These are phyloP conservation scores for Fusarium neocosmosporiellum DNA, from an alignment of 2,329 filamentous ascomycete genomes.

Conservation along the genomic window DNA sequence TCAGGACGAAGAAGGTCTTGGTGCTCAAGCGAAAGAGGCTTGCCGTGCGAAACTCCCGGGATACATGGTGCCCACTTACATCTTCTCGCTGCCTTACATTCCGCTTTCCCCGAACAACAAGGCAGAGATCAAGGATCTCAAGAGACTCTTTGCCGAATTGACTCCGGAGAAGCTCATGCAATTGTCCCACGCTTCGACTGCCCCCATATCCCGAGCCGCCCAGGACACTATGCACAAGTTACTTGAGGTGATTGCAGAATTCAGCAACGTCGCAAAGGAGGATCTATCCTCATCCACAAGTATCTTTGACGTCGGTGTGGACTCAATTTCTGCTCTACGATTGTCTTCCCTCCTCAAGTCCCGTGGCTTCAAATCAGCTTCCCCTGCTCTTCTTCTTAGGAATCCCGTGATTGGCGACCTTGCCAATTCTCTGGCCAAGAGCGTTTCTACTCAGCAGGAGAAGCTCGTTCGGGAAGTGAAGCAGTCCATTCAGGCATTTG, in stretches of 20 bases:
- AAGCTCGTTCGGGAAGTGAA: constrained; percentile 59
- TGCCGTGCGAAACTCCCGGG: constrained; percentile 77
- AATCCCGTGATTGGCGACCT: constrained; percentile 65
- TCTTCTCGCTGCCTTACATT: constrained; percentile 76
- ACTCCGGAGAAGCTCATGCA: constrained; percentile 70
- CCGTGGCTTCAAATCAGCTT: constrained; percentile 69
- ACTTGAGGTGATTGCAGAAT: constrained; percentile 63
- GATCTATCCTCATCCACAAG: constrained; percentile 68
- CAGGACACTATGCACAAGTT: constrained; percentile 59
- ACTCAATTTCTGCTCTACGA: constrained; percentile 85
- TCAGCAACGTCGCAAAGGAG: constrained; percentile 58
- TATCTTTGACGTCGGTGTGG: constrained; percentile 87
- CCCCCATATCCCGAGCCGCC: constrained; percentile 44
- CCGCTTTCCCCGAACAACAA: constrained; percentile 93
- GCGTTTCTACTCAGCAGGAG: constrained; percentile 10
- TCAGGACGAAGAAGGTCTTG: constrained; percentile 51
- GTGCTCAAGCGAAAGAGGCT: constrained; percentile 64
- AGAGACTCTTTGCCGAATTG: constrained; percentile 71
- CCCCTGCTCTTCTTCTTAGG: constrained; percentile 75
- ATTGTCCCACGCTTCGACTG: constrained; percentile 53
- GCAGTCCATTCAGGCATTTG: constrained; percentile 72
- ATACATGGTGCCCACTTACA: constrained; percentile 93
- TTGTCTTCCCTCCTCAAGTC: constrained; percentile 73
- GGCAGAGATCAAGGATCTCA: constrained; percentile 78
- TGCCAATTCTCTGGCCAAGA: constrained; percentile 49